Conservation (phyloP, 805 yeast genomes). For the Candida bentonensis region DNA sequence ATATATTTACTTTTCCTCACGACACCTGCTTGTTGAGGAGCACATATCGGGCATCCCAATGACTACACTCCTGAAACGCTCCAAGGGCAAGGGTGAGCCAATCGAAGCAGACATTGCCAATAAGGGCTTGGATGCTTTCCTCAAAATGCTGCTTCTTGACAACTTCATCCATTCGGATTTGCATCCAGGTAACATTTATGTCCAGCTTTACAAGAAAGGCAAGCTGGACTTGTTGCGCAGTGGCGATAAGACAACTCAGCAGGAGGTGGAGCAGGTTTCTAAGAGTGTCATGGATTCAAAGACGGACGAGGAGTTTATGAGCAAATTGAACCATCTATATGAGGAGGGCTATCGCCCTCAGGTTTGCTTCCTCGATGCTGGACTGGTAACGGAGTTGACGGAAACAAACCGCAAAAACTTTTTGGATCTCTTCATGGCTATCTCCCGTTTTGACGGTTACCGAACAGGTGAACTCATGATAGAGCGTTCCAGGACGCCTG, state of each 20-base stretch:
- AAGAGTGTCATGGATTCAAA: constrained; percentile 12
- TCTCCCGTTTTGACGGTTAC: constrained; percentile 87
- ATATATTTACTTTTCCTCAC: constrained; percentile 44
- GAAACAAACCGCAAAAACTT: constrained; percentile 68
- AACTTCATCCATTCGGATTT: constrained; percentile 93
- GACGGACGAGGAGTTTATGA: constrained; percentile 30
- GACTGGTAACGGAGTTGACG: constrained; percentile 81
- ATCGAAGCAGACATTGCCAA: constrained; percentile 47
- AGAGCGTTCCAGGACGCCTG: constrained; percentile 89
- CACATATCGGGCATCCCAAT: constrained; percentile 72
- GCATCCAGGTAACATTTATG: constrained; percentile 91
- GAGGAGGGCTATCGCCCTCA: constrained; percentile 63
- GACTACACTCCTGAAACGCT: constrained; percentile 41
- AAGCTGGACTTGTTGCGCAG: constrained; percentile 21
- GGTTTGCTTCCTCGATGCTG: constrained; percentile 83
- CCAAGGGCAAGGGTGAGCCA: constrained; percentile 16
- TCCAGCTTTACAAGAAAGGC: constrained; percentile 43
- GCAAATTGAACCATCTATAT: constrained; percentile 31
- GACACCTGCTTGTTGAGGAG: constrained; percentile 75
- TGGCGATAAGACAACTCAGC: constrained; percentile 12
- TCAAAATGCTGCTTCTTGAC: constrained; percentile 84
- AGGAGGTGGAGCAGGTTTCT: constrained; percentile 14
- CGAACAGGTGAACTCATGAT: constrained; percentile 92
- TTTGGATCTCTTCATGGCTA: constrained; percentile 74
- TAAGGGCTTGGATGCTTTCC: constrained; percentile 77